phyloP scores from a whole-genome alignment of 2,329 filamentous ascomycete genomes.

The Pseudogymnoascus sp. region DNA sequence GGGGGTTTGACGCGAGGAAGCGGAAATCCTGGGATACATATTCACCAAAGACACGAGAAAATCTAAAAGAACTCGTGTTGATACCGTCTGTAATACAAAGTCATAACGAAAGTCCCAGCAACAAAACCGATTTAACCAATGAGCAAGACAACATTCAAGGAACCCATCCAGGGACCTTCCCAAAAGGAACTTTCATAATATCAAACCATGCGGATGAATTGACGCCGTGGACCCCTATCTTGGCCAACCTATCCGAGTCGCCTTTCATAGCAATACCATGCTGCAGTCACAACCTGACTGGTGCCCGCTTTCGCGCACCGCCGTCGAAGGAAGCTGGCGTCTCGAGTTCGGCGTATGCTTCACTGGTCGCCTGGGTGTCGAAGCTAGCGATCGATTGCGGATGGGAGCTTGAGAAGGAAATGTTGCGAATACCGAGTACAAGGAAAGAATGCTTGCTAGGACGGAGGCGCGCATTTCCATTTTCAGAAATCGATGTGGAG shows the following conservation, averaged over 20 bases:
- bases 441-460: slow-evolving; percentile 79
- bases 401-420: slow-evolving; percentile 72
- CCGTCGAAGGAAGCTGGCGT: slow-evolving; percentile 33
- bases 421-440: slow-evolving; percentile 86
- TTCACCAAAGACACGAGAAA: slow-evolving; percentile 38
- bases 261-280: slow-evolving; percentile 93
- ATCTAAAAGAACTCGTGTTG: slow-evolving; percentile 53
- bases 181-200: slow-evolving; percentile 76
- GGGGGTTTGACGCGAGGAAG: slow-evolving; percentile 83
- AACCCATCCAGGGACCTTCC: slow-evolving; percentile 60
- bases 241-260: slow-evolving; percentile 66
- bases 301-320: slow-evolving; percentile 63
- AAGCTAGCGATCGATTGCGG: slow-evolving; percentile 64
- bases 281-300: slow-evolving; percentile 82
- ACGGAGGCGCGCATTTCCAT: slow-evolving; percentile 33
- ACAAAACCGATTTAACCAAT: neutral
- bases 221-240: slow-evolving; percentile 88
- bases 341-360: slow-evolving; percentile 67
- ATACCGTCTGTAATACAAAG: slow-evolving; percentile 40
- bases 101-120: neutral
- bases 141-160: slow-evolving; percentile 32
- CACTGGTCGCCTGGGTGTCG: slow-evolving; percentile 71
- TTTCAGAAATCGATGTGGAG: slow-evolving; percentile 34
- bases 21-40: slow-evolving; percentile 83
- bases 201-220: slow-evolving; percentile 97